Evolutionary conservation across 768 basidiomycete genomes (phyloP).

Genomic region (Serpula lacrymans): DNA sequence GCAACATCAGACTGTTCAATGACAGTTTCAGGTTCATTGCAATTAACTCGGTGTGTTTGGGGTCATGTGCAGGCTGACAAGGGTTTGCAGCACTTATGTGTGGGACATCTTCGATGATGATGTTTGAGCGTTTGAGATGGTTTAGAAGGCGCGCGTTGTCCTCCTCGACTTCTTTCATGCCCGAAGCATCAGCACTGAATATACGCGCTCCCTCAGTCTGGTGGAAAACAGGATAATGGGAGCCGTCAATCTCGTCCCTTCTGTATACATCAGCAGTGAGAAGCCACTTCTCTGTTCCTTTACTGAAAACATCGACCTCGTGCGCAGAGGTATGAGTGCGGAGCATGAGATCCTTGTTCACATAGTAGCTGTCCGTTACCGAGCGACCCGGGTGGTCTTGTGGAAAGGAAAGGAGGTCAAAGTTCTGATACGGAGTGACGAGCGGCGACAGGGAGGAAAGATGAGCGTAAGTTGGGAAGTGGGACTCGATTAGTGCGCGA

Average conservation of each 20-base stretch:
- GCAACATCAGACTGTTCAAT: constrained; percentile 80
- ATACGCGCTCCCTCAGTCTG: constrained; percentile 95
- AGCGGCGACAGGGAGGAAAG: constrained; percentile 80
- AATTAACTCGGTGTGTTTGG: constrained; percentile 66
- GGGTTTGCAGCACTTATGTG: constrained; percentile 75
- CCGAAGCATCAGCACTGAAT: constrained; percentile 56
- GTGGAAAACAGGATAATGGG: constrained; percentile 98
- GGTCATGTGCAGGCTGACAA: constrained; percentile 74
- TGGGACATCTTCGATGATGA: constrained; percentile 85
- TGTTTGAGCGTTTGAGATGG: constrained; percentile 66
- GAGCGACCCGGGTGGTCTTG: constrained; percentile 90
- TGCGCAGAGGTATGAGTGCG: constrained; percentile 99
- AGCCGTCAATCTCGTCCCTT: constrained; percentile 95
- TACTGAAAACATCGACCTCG: constrained; percentile 86
- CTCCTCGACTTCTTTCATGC: constrained; percentile 60
- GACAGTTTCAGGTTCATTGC: constrained; percentile 86
- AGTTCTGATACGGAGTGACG: constrained; percentile 89
- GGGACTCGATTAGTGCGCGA: constrained; percentile 76
- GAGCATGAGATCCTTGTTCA: constrained; percentile 87
- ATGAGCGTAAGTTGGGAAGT: constrained; percentile 73
- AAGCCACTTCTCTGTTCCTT: constrained; percentile 79
- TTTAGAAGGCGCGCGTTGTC: constrained; percentile 65
- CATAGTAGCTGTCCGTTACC: constrained; percentile 91
- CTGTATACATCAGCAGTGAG: constrained; percentile 96
- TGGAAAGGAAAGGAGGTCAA: constrained; percentile 95